Evolutionary conservation across 1,284 basidiomycete genomes (phyloP).

Genomic region (Hypsizygus ulmarius): DNA sequence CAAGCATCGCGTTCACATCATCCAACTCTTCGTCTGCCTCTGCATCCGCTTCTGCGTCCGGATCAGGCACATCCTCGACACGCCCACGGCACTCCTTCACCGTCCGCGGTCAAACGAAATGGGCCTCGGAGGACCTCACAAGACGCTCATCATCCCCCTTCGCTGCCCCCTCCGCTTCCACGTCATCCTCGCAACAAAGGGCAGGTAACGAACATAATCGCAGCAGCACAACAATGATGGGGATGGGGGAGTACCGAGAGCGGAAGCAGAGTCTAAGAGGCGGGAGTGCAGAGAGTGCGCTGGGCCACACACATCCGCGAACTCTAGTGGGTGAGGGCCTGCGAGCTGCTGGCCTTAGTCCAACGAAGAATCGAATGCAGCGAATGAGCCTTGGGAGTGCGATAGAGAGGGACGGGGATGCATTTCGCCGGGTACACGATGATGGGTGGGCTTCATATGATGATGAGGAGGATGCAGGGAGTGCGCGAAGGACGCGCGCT

Average conservation of each 20-base stretch:
- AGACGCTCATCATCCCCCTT: slow-evolving; percentile 2
- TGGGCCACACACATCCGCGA: slow-evolving; percentile 28
- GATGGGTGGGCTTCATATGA: slow-evolving; percentile 4
- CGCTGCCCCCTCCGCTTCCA: background rate
- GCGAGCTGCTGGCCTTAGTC: slow-evolving; percentile 63
- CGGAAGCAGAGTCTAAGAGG: slow-evolving; percentile 25
- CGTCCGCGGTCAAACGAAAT: slow-evolving; percentile 24
- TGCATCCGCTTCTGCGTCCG: slow-evolving; percentile 11
- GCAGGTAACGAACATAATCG: background rate
- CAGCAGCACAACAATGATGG: slow-evolving; percentile 12
- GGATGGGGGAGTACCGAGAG: slow-evolving; percentile 17
- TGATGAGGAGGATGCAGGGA: slow-evolving; percentile 13
- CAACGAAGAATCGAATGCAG: slow-evolving; percentile 18
- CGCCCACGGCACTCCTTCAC: slow-evolving; percentile 35
- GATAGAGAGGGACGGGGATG: slow-evolving; percentile 9
- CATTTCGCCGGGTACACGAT: background rate
- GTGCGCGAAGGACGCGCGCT: slow-evolving; percentile 12
- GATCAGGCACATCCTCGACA: slow-evolving; percentile 5
- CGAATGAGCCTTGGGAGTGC: slow-evolving; percentile 15
- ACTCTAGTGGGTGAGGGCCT: slow-evolving; percentile 68
- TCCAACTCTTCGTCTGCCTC: slow-evolving; percentile 26
- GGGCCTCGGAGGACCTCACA: slow-evolving; percentile 1
- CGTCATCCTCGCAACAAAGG: background rate
- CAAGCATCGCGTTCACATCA: slow-evolving; percentile 20
- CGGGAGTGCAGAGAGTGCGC: slow-evolving; percentile 26